Evolutionary conservation across 441 rosid genomes (phyloP).

Genomic region (Bruguiera hainesii): DNA sequence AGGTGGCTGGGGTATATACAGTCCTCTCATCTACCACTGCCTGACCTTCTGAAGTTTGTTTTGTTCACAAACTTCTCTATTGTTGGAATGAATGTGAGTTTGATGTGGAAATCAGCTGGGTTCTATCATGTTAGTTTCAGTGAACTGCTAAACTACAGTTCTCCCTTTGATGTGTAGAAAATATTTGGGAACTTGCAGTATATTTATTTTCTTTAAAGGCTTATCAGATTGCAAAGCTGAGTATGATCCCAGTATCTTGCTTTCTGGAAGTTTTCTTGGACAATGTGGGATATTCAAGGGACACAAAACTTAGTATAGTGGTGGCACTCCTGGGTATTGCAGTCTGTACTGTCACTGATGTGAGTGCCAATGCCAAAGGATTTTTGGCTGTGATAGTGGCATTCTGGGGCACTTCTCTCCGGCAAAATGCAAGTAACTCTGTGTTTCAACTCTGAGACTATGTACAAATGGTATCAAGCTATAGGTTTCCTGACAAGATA

Average conservation of each 20-base stretch:
- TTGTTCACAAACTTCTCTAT: constrained; percentile 91
- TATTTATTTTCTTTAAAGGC: constrained; percentile 6
- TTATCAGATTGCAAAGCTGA: constrained; percentile 87
- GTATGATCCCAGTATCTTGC: constrained; percentile 97
- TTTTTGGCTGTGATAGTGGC: constrained; percentile 81
- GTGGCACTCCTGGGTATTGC: constrained; percentile 91
- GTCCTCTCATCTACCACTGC: constrained; percentile 63
- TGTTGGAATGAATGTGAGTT: constrained; percentile 96
- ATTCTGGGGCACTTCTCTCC: constrained; percentile 93
- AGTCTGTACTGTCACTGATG: constrained; percentile 95
- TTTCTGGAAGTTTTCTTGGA: constrained; percentile 90
- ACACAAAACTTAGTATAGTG: constrained; percentile 89
- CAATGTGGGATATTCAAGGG: constrained; percentile 86
- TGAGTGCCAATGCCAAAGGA: constrained; percentile 89
- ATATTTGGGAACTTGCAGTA: constrained; percentile 9
- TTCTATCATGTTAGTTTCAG: constrained; percentile 75
- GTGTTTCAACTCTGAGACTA: neutral
- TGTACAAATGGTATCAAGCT: neutral
- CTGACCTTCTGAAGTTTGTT: constrained; percentile 78
- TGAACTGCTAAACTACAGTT: neutral
- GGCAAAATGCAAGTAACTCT: constrained; percentile 75
- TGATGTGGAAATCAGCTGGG: constrained; percentile 99
- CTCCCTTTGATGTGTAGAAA: constrained; percentile 6
- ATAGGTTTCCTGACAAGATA: neutral
- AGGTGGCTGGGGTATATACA: constrained; percentile 85